Evolutionary conservation across 2,329 filamentous ascomycete genomes (phyloP).

Genomic region (Aspergillus amoenus): DNA sequence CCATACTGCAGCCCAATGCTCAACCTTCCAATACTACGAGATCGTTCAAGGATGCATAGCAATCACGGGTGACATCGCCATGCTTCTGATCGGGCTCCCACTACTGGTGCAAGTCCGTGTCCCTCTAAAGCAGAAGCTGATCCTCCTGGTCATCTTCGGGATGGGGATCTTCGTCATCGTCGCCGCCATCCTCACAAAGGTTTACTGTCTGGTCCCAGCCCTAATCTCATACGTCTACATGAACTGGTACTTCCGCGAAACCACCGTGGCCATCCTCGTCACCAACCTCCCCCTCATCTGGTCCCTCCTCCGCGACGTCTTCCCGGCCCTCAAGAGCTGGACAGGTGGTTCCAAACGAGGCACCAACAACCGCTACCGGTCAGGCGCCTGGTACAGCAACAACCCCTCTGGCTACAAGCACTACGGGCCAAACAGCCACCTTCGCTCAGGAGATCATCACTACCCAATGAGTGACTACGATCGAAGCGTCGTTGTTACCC

Average conservation of each 20-base stretch:
- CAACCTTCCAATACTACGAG: constrained; percentile 46
- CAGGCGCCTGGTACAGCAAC: constrained; percentile 33
- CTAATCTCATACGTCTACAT: constrained; percentile 45
- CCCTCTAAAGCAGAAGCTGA: constrained; percentile 44
- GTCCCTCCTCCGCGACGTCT: constrained; percentile 52
- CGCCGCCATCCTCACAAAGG: constrained; percentile 51
- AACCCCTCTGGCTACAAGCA: constrained; percentile 24
- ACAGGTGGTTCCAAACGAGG: constrained; percentile 36
- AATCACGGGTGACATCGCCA: constrained; percentile 45
- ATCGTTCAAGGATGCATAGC: constrained; percentile 48
- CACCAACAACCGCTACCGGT: constrained; percentile 36
- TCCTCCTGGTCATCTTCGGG: constrained; percentile 43
- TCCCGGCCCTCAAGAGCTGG: constrained; percentile 44
- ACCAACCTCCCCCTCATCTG: constrained; percentile 54
- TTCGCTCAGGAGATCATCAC: constrained; percentile 31
- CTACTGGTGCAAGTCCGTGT: constrained; percentile 42
- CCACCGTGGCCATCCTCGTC: constrained; percentile 47
- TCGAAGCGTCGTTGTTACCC: constrained; percentile 24
- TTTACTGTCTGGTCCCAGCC: constrained; percentile 46
- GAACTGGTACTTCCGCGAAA: constrained; percentile 51
- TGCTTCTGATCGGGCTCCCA: constrained; percentile 46
- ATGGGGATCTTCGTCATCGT: constrained; percentile 50
- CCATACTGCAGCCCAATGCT: constrained; percentile 38
- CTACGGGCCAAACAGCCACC: constrained; percentile 30
- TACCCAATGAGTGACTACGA: constrained; percentile 33